A percentile compares a stretch with the other conserved stretches of the same genome.
phyloP scores from a whole-genome alignment of 495 filamentous ascomycete genomes.

The Aspergillus coremiiformis region DNA sequence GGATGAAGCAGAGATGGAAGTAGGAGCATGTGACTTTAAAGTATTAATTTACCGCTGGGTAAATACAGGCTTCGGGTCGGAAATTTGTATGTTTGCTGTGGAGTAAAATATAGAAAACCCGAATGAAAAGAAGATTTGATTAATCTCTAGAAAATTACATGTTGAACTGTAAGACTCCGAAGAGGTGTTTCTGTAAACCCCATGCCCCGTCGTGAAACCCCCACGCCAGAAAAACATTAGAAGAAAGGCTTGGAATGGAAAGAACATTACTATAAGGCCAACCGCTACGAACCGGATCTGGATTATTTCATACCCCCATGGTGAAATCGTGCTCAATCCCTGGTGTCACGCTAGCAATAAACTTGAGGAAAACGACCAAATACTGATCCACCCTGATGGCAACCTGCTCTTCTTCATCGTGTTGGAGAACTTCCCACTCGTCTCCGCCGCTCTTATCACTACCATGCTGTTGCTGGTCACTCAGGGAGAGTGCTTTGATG shows the following conservation, averaged over 20 bases:
- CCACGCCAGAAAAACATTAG: neutral
- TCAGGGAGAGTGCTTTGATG: slow-evolving; percentile 40
- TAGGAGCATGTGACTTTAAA: too few relatives aligned
- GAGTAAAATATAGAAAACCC: neutral
- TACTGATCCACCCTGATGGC: slow-evolving; percentile 97
- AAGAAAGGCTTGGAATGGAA: neutral
- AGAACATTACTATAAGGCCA: neutral
- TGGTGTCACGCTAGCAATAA: slow-evolving; percentile 93
- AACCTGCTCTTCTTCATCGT: slow-evolving; percentile 65
- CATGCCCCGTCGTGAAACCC: neutral
- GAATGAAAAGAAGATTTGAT: neutral
- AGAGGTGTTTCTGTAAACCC: too few relatives aligned
- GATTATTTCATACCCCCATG: slow-evolving; percentile 70
- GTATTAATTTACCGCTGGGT: too few relatives aligned
- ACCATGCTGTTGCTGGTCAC: slow-evolving; percentile 28
- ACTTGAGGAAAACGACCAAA: slow-evolving; percentile 94
- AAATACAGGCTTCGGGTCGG: too few relatives aligned
- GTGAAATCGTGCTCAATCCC: slow-evolving; percentile 98
- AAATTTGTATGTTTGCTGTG: neutral
- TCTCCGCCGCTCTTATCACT: slow-evolving; percentile 60
- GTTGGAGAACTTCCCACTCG: slow-evolving; percentile 80
- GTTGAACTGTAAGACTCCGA: neutral
- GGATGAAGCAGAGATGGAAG: too few relatives aligned
- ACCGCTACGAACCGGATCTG: neutral
- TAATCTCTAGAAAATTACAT: neutral